Percentiles rank a stretch among this genome's conserved stretches.
Conservation (phyloP, 306 rosid species). For the Pueraria montana region DNA sequence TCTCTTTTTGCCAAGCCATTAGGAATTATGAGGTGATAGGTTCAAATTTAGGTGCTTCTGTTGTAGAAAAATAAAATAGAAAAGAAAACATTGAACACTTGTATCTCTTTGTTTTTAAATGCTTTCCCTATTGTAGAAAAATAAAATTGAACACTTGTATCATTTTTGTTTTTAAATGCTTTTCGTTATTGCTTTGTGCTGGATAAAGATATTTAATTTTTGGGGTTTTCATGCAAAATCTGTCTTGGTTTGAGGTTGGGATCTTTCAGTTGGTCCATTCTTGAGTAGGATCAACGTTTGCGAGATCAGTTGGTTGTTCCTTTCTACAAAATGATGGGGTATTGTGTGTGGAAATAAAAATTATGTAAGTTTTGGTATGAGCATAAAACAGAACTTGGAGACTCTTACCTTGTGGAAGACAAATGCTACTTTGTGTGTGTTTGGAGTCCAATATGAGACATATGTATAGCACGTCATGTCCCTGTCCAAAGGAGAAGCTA, state of each 20-base stretch:
- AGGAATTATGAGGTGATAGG: background rate
- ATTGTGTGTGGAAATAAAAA: slow-evolving; percentile 12
- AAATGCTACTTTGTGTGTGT: background rate
- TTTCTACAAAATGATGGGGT: slow-evolving; percentile 2
- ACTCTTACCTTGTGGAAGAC: slow-evolving; percentile 23
- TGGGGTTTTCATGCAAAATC: background rate
- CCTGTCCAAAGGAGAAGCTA: background rate
- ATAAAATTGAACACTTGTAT: background rate
- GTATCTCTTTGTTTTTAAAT: background rate
- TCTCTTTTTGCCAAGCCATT: background rate
- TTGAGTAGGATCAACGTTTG: background rate
- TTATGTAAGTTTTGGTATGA: slow-evolving; percentile 10
- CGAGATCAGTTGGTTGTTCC: background rate
- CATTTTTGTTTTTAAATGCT: background rate
- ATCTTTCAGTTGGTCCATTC: background rate
- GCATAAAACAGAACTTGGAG: background rate
- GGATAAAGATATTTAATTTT: background rate
- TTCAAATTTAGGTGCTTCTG: background rate
- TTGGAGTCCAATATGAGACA: background rate
- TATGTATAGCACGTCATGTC: background rate
- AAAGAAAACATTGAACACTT: background rate
- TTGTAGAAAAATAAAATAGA: background rate
- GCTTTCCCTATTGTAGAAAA: background rate
- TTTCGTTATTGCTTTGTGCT: background rate
- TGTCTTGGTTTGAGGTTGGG: slow-evolving; percentile 9